These are phyloP conservation scores for Sugiyamaella japonica DNA, from an alignment of 1,139 yeast species.

Conservation along the genomic window DNA sequence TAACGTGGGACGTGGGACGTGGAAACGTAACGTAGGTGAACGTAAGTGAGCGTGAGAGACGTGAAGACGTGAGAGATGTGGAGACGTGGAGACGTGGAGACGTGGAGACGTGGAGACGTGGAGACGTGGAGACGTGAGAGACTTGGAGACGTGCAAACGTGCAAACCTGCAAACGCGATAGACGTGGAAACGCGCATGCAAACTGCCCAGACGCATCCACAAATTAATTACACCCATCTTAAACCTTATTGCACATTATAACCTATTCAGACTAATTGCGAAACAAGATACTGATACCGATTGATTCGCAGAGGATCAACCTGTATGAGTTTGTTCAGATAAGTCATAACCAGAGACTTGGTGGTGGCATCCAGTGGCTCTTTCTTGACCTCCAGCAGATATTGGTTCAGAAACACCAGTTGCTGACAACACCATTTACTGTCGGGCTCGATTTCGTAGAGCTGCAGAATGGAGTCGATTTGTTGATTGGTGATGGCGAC, in stretches of 20 bases:
- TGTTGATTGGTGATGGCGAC: conserved; percentile 35
- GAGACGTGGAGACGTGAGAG: background rate
- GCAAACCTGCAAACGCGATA: no score
- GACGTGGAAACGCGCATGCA: no score
- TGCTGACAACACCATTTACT: conserved; percentile 43
- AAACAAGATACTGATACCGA: conserved; percentile 25
- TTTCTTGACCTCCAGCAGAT: conserved; percentile 21
- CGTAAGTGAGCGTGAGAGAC: background rate
- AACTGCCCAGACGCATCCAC: no score
- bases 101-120: background rate
- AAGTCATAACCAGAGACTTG: conserved; percentile 31
- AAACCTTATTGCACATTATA: background rate
- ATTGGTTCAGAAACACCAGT: conserved; percentile 33
- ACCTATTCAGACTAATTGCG: background rate
- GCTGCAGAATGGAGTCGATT: conserved; percentile 37
- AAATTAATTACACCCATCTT: no score
- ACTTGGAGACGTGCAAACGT: no score
- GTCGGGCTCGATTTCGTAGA: conserved; percentile 44
- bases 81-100: background rate
- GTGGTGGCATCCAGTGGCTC: conserved; percentile 24
- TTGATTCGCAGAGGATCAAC: conserved; percentile 72
- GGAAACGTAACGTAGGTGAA: no score
- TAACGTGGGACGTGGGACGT: no score
- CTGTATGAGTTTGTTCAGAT: conserved; percentile 49
- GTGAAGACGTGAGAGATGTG: background rate